phyloP scores from a whole-genome alignment of 306 rosid genomes.

The Vigna unguiculata region DNA sequence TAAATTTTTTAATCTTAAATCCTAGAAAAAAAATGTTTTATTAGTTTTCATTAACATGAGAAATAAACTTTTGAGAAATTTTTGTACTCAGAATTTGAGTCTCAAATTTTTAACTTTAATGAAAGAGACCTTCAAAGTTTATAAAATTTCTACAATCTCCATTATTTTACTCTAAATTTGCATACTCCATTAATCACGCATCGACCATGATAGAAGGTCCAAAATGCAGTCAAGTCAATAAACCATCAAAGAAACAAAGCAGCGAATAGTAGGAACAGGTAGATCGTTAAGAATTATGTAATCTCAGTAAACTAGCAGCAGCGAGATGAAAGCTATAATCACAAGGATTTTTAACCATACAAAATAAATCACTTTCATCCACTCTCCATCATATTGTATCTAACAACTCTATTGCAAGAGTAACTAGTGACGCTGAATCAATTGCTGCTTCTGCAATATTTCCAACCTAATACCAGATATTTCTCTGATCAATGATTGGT shows the following conservation, averaged over 20 bases:
- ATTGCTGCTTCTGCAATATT: background rate
- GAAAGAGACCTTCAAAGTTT: too few relatives aligned
- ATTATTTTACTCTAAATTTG: too few relatives aligned
- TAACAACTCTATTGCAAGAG: background rate
- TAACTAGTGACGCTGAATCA: background rate
- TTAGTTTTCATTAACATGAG: too few relatives aligned
- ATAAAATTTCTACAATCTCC: background rate
- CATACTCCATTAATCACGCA: too few relatives aligned
- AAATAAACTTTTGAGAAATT: too few relatives aligned
- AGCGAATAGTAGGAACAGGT: background rate
- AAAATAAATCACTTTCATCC: background rate
- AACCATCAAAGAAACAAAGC: too few relatives aligned
- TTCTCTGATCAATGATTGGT: constrained; percentile 24
- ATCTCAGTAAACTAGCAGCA: background rate
- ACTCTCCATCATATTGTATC: background rate
- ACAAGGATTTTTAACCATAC: background rate
- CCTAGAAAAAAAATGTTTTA: too few relatives aligned
- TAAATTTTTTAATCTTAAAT: too few relatives aligned
- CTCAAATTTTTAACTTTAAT: too few relatives aligned
- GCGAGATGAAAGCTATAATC: background rate
- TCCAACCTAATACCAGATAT: background rate
- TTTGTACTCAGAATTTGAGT: too few relatives aligned
- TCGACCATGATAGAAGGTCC: too few relatives aligned
- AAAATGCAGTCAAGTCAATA: background rate
- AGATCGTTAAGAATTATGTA: background rate